Percentiles rank a stretch among this genome's conserved stretches.
Evolutionary conservation across 2,329 filamentous ascomycete species (phyloP).

Genomic region (Xylaria sp.): DNA sequence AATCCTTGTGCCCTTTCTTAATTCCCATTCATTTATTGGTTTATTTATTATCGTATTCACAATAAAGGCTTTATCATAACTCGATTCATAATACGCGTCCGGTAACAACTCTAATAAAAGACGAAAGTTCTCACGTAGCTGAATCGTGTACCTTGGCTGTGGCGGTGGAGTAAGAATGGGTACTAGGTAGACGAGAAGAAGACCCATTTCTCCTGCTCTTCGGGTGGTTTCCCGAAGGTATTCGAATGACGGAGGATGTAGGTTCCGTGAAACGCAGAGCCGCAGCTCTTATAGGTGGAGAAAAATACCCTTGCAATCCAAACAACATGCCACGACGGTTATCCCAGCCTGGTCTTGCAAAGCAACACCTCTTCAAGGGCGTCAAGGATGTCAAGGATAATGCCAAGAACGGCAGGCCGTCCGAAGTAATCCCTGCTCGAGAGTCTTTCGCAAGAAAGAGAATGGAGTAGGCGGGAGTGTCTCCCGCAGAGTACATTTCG

Average conservation of each 20-base stretch:
- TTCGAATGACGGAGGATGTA: constrained; percentile 26
- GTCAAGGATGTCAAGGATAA: constrained; percentile 20
- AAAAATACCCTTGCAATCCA: constrained; percentile 24
- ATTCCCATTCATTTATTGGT: neutral
- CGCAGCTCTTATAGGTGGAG: constrained; percentile 33
- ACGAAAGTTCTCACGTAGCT: neutral
- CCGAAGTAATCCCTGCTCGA: constrained; percentile 9
- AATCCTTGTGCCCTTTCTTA: neutral
- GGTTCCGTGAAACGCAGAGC: constrained; percentile 31
- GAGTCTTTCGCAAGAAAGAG: neutral
- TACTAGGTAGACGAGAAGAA: neutral
- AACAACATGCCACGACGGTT: neutral
- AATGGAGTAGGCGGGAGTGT: neutral
- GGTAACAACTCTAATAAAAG: neutral
- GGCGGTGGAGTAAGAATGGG: neutral
- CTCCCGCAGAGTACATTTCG: constrained; percentile 1
- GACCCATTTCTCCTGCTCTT: neutral
- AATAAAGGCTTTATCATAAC: neutral
- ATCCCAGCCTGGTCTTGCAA: constrained; percentile 1
- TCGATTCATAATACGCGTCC: neutral
- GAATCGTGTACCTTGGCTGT: too few relatives aligned
- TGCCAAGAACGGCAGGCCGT: constrained; percentile 20
- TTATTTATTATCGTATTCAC: neutral
- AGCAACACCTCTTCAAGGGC: neutral
- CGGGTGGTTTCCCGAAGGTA: constrained; percentile 16